A percentile compares a stretch with the other conserved stretches of the same genome.
Conservation (phyloP, 371 early-diverging fungal species). For the Basidiobolus meristosporus region DNA sequence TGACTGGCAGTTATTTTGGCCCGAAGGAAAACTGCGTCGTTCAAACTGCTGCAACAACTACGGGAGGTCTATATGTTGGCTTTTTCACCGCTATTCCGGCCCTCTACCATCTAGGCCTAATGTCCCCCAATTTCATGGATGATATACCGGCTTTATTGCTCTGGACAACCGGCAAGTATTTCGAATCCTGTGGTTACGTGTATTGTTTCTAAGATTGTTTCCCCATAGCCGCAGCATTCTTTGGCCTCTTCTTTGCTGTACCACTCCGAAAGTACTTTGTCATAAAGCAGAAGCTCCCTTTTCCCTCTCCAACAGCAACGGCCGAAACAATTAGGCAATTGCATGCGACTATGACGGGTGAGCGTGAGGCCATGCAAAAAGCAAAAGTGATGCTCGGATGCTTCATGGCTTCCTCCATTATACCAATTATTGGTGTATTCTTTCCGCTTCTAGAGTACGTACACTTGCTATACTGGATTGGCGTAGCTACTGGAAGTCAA, state of each 20-base stretch:
- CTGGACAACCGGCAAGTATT: slow-evolving; percentile 18
- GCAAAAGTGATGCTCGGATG: slow-evolving; percentile 6
- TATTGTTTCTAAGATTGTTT: too few relatives aligned
- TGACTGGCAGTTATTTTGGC: slow-evolving; percentile 38
- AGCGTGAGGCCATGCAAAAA: slow-evolving; percentile 11
- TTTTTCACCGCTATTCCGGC: slow-evolving; percentile 56
- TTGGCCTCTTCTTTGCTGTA: slow-evolving; percentile 58
- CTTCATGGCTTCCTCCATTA: slow-evolving; percentile 1
- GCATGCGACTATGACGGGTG: slow-evolving; percentile 19
- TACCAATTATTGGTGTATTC: slow-evolving; percentile 17
- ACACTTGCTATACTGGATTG: slow-evolving; percentile 42
- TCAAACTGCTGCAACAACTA: slow-evolving; percentile 52
- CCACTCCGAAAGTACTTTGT: slow-evolving; percentile 52
- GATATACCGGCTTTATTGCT: too few relatives aligned
- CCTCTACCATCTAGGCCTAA: slow-evolving; percentile 40
- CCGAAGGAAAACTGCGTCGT: slow-evolving; percentile 51
- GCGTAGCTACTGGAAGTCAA: slow-evolving; percentile 14
- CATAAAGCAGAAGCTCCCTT: slow-evolving; percentile 45
- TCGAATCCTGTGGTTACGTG: slow-evolving; percentile 18
- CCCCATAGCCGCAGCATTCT: slow-evolving; percentile 36
- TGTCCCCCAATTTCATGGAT: slow-evolving; percentile 9
- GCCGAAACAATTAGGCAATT: slow-evolving; percentile 44
- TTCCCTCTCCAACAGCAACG: slow-evolving; percentile 52
- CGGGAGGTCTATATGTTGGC: slow-evolving; percentile 47
- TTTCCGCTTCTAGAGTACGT: slow-evolving; percentile 27